phyloP scores from a whole-genome alignment of 202 grass and related monocot species.

The Bolboschoenoplectus hybrid region DNA sequence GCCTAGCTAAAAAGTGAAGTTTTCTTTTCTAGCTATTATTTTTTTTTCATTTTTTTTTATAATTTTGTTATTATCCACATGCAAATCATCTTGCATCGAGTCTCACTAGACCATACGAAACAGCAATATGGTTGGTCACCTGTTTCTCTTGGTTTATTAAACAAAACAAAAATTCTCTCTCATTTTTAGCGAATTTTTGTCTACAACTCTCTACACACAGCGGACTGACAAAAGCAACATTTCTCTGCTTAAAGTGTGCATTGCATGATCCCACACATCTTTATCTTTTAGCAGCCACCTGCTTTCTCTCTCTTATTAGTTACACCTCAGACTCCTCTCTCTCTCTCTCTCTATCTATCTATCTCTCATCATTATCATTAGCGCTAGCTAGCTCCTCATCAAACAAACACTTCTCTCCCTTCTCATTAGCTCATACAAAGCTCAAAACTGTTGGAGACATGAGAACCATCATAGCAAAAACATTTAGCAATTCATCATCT shows the following conservation, averaged over 20 bases:
- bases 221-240: conserved; percentile 22
- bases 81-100: conserved; percentile 1
- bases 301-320: conserved; percentile 41
- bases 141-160: conserved; percentile 28
- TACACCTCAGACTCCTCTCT: conserved; percentile 4
- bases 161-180: conserved; percentile 29
- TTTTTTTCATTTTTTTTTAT: neutral
- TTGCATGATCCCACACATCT: conserved; percentile 35
- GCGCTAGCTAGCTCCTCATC: conserved; percentile 25
- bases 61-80: neutral
- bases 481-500: conserved; percentile 35
- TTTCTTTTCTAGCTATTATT: neutral
- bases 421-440: conserved; percentile 34
- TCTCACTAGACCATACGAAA: neutral
- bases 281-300: conserved; percentile 23
- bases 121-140: conserved; percentile 26
- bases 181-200: conserved; percentile 7
- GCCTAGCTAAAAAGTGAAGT: neutral
- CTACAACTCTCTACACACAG: neutral
- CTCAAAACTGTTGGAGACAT: conserved; percentile 10
- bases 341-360: conserved; percentile 38
- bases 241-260: conserved; percentile 41
- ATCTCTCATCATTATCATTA: conserved; percentile 32
- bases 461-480: conserved; percentile 44
- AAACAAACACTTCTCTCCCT: conserved; percentile 1